Conservation (phyloP, 257 asterid genomes). For the Solanum virginianum region DNA sequence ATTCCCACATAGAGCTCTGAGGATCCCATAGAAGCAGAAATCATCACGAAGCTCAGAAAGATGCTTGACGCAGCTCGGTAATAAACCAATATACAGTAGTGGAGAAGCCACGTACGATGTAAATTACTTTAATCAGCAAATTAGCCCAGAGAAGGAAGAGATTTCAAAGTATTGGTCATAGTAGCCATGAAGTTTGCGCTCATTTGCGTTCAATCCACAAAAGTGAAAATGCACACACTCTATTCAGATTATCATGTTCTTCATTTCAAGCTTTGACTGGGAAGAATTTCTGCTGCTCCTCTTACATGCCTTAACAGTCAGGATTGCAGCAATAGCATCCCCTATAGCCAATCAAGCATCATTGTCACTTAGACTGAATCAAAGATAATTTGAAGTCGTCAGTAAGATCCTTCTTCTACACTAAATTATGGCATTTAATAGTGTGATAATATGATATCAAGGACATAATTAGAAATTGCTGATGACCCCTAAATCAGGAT, state of each 20-base stretch:
- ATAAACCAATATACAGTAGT: not conserved
- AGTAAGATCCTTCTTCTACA: not conserved
- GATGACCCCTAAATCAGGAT: not conserved
- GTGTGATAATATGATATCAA: not conserved
- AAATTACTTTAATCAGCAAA: not conserved
- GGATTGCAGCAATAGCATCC: not conserved
- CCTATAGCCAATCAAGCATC: not conserved
- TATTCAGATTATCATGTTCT: not conserved
- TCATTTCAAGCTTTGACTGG: not conserved
- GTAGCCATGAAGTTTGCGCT: not conserved
- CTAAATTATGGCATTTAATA: not conserved
- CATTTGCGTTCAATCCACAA: not conserved
- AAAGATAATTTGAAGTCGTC: not conserved
- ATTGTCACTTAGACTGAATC: not conserved
- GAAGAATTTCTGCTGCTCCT: not conserved
- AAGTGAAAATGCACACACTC: not conserved
- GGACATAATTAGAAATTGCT: not conserved
- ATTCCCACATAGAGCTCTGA: not conserved
- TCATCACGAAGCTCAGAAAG: not conserved
- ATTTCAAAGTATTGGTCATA: not conserved
- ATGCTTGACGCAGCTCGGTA: not conserved
- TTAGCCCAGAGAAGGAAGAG: not conserved
- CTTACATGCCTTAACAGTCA: not conserved
- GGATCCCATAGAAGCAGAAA: not conserved
- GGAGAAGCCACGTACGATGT: not conserved